Base-by-base conservation (phyloP, 1,139 yeast genomes). In the Geotrichum aggregatum region DNA sequence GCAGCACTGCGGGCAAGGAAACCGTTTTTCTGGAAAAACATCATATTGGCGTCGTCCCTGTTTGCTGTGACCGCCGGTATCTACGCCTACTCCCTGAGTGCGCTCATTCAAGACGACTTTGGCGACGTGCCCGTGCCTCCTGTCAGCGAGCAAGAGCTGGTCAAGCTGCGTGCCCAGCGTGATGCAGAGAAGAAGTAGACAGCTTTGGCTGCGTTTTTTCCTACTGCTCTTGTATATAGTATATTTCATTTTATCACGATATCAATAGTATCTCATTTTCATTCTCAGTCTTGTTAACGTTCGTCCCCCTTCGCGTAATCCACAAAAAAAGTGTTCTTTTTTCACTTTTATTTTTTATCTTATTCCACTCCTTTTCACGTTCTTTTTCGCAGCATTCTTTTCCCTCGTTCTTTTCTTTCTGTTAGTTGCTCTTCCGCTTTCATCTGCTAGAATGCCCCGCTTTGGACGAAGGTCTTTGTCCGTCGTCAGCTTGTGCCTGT, bases 101-200 rank as follows among this genome's bases (percentile, higher is more conserved):
- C 81, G 65, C 77, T 91, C 65, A 81, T 81, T 58, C 80, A 80
- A 58, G 97, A 89, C 66, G 96, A 91, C 61, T 87, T 91, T 66
- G 79, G 77, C 47, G 96, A 89, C 67, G 86, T 91, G 62, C 97
- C 97, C 49, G 83, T 91, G 59, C 98, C 98, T 48, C 97, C 97
- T 28, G 77, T 91, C 59, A 78, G 84, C 43, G 95, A 87, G 56
- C 82, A 77, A 52, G 95, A 88, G 66, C 76, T 91, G 66, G 79
- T 77, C 52, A 76, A 80, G 68, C 77, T 91, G 26, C 42, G 47
- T 16, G 48, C 49, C n/a, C 34, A 53, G 28, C 50, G 52, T 7
- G 55, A 52, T 22, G 50, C 49, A 13, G 52, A 46, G 22, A 49
- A 49, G 44, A 13, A 43, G 36, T 30, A 39, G 7, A 19, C 13